These are phyloP conservation scores for Sporothrix schenckii DNA, from an alignment of 2,329 filamentous ascomycete species.

Conservation along the genomic window DNA sequence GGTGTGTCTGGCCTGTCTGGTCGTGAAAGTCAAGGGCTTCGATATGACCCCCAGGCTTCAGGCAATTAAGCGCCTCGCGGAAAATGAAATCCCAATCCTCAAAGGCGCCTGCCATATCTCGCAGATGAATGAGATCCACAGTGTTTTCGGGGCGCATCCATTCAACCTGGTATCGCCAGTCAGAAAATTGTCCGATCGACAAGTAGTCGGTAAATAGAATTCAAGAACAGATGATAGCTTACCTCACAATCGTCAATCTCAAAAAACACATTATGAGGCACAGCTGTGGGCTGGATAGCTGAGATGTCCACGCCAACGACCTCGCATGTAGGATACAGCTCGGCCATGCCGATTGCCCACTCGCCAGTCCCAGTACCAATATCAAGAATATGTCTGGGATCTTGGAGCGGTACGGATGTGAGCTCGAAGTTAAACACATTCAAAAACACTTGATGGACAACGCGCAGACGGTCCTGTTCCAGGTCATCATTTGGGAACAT, in stretches of 20 bases:
- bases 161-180: conserved; percentile 42
- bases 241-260: conserved; percentile 62
- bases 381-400: conserved; percentile 55
- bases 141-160: conserved; percentile 58
- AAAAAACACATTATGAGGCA: conserved; percentile 62
- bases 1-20: conserved; percentile 43
- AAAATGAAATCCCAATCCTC: conserved; percentile 60
- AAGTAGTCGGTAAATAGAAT: neutral
- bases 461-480: conserved; percentile 49
- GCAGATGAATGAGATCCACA: conserved; percentile 61
- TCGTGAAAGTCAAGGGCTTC: conserved; percentile 52
- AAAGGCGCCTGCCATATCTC: conserved; percentile 60
- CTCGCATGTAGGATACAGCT: conserved; percentile 57
- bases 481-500: conserved; percentile 63
- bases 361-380: conserved; percentile 63
- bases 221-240: neutral
- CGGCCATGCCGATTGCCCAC: conserved; percentile 58
- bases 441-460: conserved; percentile 43
- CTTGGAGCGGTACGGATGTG: conserved; percentile 43
- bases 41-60: conserved; percentile 58
- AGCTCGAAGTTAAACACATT: conserved; percentile 42
- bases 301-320: conserved; percentile 63
- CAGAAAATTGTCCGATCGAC: neutral
- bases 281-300: conserved; percentile 59
- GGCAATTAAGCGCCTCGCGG: conserved; percentile 54